These are phyloP conservation scores for Raphanus raphanistrum DNA, from an alignment of 345 rosid species.

Conservation along the genomic window DNA sequence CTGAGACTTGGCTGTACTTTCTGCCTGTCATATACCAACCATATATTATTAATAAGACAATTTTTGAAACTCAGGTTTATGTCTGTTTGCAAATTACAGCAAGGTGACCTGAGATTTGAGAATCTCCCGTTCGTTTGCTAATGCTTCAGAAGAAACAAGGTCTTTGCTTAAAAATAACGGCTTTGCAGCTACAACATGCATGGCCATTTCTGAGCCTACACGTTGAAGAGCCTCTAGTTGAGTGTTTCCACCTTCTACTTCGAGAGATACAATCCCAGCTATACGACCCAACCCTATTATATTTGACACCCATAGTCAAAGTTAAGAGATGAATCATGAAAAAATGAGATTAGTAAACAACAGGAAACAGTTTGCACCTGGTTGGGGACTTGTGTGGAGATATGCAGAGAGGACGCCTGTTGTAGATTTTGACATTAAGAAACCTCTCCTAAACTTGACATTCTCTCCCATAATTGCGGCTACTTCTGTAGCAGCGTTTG, in stretches of 20 bases:
- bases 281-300: slow-evolving; percentile 84
- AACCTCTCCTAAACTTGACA: slow-evolving; percentile 77
- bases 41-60: slow-evolving; percentile 1
- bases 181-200: slow-evolving; percentile 96
- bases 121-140: slow-evolving; percentile 86
- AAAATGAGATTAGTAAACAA: background rate
- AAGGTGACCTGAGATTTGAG: slow-evolving; percentile 77
- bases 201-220: slow-evolving; percentile 89
- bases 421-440: slow-evolving; percentile 58
- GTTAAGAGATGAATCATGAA: slow-evolving; percentile 1
- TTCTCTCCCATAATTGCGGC: slow-evolving; percentile 97
- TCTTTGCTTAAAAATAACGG: slow-evolving; percentile 82
- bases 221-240: slow-evolving; percentile 59
- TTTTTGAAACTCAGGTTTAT: background rate
- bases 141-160: slow-evolving; percentile 62
- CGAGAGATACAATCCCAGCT: slow-evolving; percentile 84
- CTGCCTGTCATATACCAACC: slow-evolving; percentile 92
- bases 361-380: slow-evolving; percentile 46
- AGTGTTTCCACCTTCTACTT: slow-evolving; percentile 56
- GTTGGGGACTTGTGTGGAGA: slow-evolving; percentile 81
- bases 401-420: slow-evolving; percentile 70
- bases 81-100: background rate
- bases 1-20: slow-evolving; percentile 72
- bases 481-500: slow-evolving; percentile 82
- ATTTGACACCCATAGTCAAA: background rate